These are phyloP conservation scores for Davidsoniella australis DNA, from an alignment of 2,329 filamentous ascomycete genomes.

Conservation along the genomic window DNA sequence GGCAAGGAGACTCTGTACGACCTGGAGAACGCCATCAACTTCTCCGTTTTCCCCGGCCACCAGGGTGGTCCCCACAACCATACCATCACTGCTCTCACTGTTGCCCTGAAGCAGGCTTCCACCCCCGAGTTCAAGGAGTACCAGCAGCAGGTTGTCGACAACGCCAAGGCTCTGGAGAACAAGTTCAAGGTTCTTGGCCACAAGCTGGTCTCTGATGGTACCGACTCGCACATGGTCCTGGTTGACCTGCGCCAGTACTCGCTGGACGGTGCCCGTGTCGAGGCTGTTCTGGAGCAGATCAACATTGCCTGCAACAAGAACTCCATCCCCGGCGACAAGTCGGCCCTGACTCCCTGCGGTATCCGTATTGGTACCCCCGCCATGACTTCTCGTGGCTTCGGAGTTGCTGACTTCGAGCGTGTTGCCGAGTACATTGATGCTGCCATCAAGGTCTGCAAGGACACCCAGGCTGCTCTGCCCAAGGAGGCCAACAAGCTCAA, in stretches of 20 bases:
- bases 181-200: conserved; percentile 77
- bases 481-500: conserved; percentile 99
- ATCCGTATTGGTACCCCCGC: conserved; percentile 92
- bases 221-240: conserved; percentile 94
- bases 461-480: conserved; percentile 67
- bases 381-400: conserved; percentile 93
- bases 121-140: conserved; percentile 84
- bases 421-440: conserved; percentile 82
- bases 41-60: conserved; percentile 97
- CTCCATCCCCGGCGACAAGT: conserved; percentile 93
- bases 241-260: conserved; percentile 75
- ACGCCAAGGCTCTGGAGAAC: conserved; percentile 78
- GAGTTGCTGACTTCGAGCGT: conserved; percentile 77
- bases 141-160: conserved; percentile 80
- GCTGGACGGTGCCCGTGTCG: conserved; percentile 86
- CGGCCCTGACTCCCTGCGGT: conserved; percentile 81
- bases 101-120: conserved; percentile 87
- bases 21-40: conserved; percentile 91
- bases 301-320: conserved; percentile 99
- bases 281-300: conserved; percentile 91
- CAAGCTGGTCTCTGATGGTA: conserved; percentile 88
- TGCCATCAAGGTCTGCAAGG: conserved; percentile 76
- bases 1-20: conserved; percentile 85
- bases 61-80: conserved; percentile 99
- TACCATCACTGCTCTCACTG: conserved; percentile 92